Conservation (phyloP, 2,329 filamentous ascomycete genomes). For the Aspergillus sp. region DNA sequence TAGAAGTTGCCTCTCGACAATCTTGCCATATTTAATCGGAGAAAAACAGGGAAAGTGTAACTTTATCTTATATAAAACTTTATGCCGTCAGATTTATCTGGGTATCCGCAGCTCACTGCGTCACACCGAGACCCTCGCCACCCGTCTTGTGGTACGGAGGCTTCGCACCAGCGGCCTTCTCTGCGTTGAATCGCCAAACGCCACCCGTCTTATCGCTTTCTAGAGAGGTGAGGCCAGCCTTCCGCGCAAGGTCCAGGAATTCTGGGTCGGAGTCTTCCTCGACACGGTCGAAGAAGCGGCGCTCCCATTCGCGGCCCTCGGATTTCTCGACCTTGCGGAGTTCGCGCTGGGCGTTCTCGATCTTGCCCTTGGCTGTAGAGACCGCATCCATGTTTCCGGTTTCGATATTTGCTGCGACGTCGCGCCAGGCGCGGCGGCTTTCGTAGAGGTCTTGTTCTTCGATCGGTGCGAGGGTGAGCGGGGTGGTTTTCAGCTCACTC, state of each 20-base stretch:
- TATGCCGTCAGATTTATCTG: neutral
- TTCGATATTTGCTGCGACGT: constrained; percentile 77
- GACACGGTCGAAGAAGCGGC: constrained; percentile 70
- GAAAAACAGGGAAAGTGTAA: neutral
- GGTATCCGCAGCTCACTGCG: neutral
- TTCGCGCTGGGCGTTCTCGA: constrained; percentile 84
- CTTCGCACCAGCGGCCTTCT: constrained; percentile 48
- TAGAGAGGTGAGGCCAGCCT: constrained; percentile 42
- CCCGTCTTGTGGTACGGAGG: constrained; percentile 45
- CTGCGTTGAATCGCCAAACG: constrained; percentile 66
- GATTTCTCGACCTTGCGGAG: constrained; percentile 71
- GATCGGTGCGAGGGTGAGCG: constrained; percentile 69
- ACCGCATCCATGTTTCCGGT: constrained; percentile 82
- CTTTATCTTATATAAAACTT: neutral
- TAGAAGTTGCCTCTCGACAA: neutral
- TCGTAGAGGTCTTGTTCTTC: constrained; percentile 84
- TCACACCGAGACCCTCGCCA: constrained; percentile 40
- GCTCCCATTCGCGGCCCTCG: constrained; percentile 76
- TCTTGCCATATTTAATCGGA: neutral
- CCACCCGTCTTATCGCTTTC: constrained; percentile 68
- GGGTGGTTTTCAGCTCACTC: constrained; percentile 58
- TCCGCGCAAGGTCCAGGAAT: constrained; percentile 45
- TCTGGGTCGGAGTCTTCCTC: constrained; percentile 38
- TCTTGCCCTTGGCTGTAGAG: constrained; percentile 76
- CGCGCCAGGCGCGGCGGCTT: constrained; percentile 81